phyloP scores from a whole-genome alignment of 805 yeast genomes.

The Starmera quercuum region DNA sequence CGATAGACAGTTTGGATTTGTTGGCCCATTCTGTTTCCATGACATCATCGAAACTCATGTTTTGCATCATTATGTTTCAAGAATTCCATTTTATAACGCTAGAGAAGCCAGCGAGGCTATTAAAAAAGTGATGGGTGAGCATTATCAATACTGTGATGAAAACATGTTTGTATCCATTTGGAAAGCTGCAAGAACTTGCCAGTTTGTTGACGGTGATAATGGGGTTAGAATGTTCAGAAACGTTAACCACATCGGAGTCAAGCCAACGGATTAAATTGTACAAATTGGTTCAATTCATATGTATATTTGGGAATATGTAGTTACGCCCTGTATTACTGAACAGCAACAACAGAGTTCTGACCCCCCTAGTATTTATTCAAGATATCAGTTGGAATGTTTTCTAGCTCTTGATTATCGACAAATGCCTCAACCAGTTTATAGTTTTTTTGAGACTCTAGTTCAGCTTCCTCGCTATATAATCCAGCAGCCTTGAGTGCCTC shows the following conservation, averaged over 20 bases:
- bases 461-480: slow-evolving; percentile 44
- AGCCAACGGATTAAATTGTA: slow-evolving; percentile 4
- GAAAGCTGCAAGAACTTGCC: slow-evolving; percentile 57
- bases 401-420: slow-evolving; percentile 28
- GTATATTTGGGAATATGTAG: too few species aligned
- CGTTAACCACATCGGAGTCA: slow-evolving; percentile 49
- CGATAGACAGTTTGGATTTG: slow-evolving; percentile 76
- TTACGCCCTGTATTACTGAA: too few species aligned
- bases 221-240: slow-evolving; percentile 74
- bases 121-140: slow-evolving; percentile 78
- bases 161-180: slow-evolving; percentile 68
- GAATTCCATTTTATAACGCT: slow-evolving; percentile 87
- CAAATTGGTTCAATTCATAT: neutral
- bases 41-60: slow-evolving; percentile 90
- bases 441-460: slow-evolving; percentile 31
- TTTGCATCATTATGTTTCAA: slow-evolving; percentile 73
- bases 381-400: slow-evolving; percentile 12
- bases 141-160: slow-evolving; percentile 59
- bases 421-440: slow-evolving; percentile 30
- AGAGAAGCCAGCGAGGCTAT: slow-evolving; percentile 72
- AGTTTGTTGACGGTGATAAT: slow-evolving; percentile 65
- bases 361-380: too few species aligned
- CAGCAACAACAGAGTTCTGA: too few species aligned
- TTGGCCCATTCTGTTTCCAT: slow-evolving; percentile 75
- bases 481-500: slow-evolving; percentile 53